phyloP scores from a whole-genome alignment of 2,329 filamentous ascomycete genomes.

The Zasmidium cellare region DNA sequence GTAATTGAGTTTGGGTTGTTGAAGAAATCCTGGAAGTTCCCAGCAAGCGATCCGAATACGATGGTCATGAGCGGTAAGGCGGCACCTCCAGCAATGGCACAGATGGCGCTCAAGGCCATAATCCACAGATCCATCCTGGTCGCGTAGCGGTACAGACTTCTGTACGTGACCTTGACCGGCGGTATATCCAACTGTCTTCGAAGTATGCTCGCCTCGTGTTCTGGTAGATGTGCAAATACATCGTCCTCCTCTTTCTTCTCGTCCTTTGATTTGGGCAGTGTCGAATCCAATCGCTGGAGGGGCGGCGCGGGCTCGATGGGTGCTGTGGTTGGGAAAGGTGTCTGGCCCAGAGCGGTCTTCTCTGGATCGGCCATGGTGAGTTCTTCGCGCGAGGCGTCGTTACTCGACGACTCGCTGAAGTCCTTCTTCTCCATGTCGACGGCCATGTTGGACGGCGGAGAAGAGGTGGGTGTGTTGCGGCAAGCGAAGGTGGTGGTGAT shows the following conservation, averaged over 20 bases:
- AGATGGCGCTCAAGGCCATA: slow-evolving; percentile 40
- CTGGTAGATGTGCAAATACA: slow-evolving; percentile 38
- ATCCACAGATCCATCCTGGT: slow-evolving; percentile 41
- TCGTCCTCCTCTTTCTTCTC: slow-evolving; percentile 30
- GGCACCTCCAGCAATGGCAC: slow-evolving; percentile 37
- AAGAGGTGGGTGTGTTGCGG: neutral
- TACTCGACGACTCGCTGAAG: slow-evolving; percentile 18
- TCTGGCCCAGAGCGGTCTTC: slow-evolving; percentile 31
- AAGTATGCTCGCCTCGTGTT: slow-evolving; percentile 38
- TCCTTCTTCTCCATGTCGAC: slow-evolving; percentile 7
- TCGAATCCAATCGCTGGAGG: slow-evolving; percentile 28
- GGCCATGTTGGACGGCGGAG: slow-evolving; percentile 3
- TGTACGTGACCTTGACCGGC: slow-evolving; percentile 43
- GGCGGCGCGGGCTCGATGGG: slow-evolving; percentile 29
- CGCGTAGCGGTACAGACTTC: slow-evolving; percentile 46
- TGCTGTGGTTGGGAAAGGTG: slow-evolving; percentile 30
- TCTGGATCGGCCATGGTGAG: slow-evolving; percentile 29
- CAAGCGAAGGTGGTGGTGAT: slow-evolving; percentile 10
- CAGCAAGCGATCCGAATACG: slow-evolving; percentile 74
- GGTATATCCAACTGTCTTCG: slow-evolving; percentile 44
- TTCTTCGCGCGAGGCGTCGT: slow-evolving; percentile 23
- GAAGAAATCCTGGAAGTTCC: slow-evolving; percentile 68
- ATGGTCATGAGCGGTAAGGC: slow-evolving; percentile 45
- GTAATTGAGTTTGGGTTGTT: slow-evolving; percentile 40
- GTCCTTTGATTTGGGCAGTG: slow-evolving; percentile 21